Conservation (phyloP, 257 asterid genomes). For the Capsicum chinense region DNA sequence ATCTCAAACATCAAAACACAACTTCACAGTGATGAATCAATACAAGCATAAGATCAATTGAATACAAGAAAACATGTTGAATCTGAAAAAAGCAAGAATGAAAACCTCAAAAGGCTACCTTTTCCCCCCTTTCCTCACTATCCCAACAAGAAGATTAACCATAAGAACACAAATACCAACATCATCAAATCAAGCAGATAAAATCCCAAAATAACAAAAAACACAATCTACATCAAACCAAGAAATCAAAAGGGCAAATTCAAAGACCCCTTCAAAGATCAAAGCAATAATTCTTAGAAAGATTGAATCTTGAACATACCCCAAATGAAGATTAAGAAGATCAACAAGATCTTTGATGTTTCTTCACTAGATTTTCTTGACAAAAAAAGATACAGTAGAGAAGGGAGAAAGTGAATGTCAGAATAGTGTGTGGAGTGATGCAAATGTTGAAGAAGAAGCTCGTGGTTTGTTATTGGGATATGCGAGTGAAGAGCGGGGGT, state of each 20-base stretch:
- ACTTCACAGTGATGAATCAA: neutral
- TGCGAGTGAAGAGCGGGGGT: constrained; percentile 19
- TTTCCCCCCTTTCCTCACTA: neutral
- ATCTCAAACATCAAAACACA: neutral
- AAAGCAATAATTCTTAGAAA: neutral
- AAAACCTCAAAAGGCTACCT: neutral
- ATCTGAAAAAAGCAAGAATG: neutral
- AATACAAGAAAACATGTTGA: neutral
- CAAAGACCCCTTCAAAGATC: neutral
- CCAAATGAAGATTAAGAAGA: constrained; percentile 12
- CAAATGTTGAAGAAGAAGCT: constrained; percentile 11
- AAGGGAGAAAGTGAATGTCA: neutral
- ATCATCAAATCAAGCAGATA: neutral
- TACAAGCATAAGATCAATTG: neutral
- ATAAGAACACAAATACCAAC: constrained; percentile 9
- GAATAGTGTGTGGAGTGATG: constrained; percentile 15
- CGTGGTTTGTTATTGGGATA: constrained; percentile 15
- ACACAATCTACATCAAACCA: neutral
- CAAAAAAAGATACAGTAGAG: neutral
- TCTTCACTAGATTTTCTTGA: constrained; percentile 12
- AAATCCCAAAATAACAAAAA: neutral
- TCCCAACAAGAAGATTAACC: neutral
- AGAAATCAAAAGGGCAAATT: neutral
- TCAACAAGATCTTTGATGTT: neutral
- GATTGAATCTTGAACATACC: neutral